A percentile compares a stretch with the other conserved stretches of the same genome.
phyloP scores from a whole-genome alignment of 2,329 filamentous ascomycete genomes.

The Alternaria metachromatica region DNA sequence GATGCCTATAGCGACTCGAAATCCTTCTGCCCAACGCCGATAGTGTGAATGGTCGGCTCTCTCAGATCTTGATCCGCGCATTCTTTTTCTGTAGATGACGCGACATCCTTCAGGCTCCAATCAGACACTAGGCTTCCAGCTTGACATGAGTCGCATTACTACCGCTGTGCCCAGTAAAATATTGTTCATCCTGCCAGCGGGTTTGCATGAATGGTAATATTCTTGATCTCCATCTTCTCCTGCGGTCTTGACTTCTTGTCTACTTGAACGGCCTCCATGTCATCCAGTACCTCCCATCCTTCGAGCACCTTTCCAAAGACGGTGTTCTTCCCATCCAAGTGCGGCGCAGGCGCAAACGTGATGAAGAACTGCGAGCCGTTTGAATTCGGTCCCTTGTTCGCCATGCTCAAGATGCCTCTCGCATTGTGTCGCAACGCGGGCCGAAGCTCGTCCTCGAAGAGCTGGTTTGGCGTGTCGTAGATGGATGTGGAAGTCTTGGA shows the following conservation, averaged over 20 bases:
- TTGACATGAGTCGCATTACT: slow-evolving; percentile 41
- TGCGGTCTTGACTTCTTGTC: slow-evolving; percentile 81
- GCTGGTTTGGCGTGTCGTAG: slow-evolving; percentile 58
- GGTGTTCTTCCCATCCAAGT: slow-evolving; percentile 84
- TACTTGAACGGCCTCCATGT: slow-evolving; percentile 73
- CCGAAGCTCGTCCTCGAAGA: slow-evolving; percentile 82
- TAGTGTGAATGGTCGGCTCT: neutral
- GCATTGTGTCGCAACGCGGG: slow-evolving; percentile 72
- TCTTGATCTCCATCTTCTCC: slow-evolving; percentile 70
- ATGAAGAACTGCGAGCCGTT: slow-evolving; percentile 86
- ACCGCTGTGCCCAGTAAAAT: neutral
- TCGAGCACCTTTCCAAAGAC: slow-evolving; percentile 77
- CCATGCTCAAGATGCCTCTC: slow-evolving; percentile 77
- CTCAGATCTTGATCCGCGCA: neutral
- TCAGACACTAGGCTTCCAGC: neutral
- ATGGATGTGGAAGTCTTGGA: slow-evolving; percentile 74
- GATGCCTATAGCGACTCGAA: neutral
- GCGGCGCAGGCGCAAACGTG: slow-evolving; percentile 76
- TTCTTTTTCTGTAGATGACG: neutral
- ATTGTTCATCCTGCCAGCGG: slow-evolving; percentile 65
- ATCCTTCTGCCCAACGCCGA: neutral
- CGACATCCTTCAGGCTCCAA: neutral
- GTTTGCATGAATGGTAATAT: slow-evolving; percentile 78
- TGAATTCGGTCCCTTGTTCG: slow-evolving; percentile 75
- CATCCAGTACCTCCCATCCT: slow-evolving; percentile 68